These are phyloP conservation scores for Phytophthora foliorum DNA, from an alignment of 352 stramenopile genomes.

Conservation along the genomic window DNA sequence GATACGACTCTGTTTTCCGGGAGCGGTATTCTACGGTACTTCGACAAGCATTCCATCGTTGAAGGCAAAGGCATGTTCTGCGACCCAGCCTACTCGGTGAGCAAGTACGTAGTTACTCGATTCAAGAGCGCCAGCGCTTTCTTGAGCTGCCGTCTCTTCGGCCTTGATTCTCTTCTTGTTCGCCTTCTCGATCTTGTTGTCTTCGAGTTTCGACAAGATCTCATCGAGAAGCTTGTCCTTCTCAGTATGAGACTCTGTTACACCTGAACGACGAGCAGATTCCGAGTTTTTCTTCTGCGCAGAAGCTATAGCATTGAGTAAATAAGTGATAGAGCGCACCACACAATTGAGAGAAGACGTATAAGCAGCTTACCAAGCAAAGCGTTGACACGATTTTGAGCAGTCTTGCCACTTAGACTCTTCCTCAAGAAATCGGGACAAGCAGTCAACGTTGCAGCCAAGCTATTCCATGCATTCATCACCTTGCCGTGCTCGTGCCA, in stretches of 20 bases:
- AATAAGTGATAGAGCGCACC: not conserved
- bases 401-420: not conserved
- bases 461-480: conserved; percentile 9
- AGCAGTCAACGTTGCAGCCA: not conserved
- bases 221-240: conserved; percentile 14
- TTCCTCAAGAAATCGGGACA: conserved; percentile 1
- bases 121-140: not conserved
- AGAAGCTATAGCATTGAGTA: conserved; percentile 1
- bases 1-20: not conserved
- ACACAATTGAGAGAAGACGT: not conserved
- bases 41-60: not conserved
- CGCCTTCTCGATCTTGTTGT: not conserved
- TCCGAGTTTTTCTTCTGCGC: conserved; percentile 9
- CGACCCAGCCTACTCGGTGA: too few relatives aligned
- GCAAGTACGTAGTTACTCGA: too few relatives aligned
- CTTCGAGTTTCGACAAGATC: not conserved
- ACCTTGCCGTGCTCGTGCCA: conserved; percentile 4
- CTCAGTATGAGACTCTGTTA: conserved; percentile 6
- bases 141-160: not conserved
- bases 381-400: conserved; percentile 13
- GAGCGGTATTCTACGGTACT: not conserved
- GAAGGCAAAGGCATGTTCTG: too few relatives aligned
- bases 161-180: not conserved
- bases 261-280: conserved; percentile 1
- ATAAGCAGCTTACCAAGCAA: not conserved